These are phyloP conservation scores for Argentina anserina DNA, from an alignment of 306 rosid species.

Conservation along the genomic window DNA sequence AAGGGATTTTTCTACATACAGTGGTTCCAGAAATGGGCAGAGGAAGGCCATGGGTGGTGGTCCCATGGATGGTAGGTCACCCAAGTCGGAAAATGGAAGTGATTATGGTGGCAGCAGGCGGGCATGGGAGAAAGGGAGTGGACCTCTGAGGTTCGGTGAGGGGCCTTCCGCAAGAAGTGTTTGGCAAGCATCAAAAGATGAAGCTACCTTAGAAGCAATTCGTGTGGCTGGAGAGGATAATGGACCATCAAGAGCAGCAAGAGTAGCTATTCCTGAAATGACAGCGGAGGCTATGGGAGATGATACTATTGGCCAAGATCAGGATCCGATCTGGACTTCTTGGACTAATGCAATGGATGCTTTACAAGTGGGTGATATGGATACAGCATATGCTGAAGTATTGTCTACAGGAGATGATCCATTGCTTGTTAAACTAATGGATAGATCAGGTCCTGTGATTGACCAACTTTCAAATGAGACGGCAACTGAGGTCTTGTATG, in stretches of 20 bases:
- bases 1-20: conserved; percentile 73
- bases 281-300: conserved; percentile 74
- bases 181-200: conserved; percentile 98
- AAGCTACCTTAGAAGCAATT: conserved; percentile 96
- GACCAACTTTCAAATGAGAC: conserved; percentile 74
- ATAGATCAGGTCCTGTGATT: conserved; percentile 84
- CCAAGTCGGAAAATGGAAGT: conserved; percentile 68
- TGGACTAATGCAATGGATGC: conserved; percentile 96
- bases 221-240: conserved; percentile 92
- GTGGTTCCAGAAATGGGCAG: conserved; percentile 72
- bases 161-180: conserved; percentile 99
- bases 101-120: conserved; percentile 81
- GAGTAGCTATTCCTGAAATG: conserved; percentile 82
- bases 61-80: conserved; percentile 70
- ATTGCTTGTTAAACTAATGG: conserved; percentile 91
- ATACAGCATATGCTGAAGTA: conserved; percentile 80
- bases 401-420: conserved; percentile 72
- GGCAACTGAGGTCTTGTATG: conserved; percentile 65
- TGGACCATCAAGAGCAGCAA: conserved; percentile 67
- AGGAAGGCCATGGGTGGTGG: conserved; percentile 70
- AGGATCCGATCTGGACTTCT: conserved; percentile 85
- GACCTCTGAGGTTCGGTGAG: conserved; percentile 80
- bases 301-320: conserved; percentile 62
- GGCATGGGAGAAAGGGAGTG: conserved; percentile 85
- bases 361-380: conserved; percentile 79